Evolutionary conservation across 345 rosid genomes (phyloP).

Genomic region (Viola odorata): DNA sequence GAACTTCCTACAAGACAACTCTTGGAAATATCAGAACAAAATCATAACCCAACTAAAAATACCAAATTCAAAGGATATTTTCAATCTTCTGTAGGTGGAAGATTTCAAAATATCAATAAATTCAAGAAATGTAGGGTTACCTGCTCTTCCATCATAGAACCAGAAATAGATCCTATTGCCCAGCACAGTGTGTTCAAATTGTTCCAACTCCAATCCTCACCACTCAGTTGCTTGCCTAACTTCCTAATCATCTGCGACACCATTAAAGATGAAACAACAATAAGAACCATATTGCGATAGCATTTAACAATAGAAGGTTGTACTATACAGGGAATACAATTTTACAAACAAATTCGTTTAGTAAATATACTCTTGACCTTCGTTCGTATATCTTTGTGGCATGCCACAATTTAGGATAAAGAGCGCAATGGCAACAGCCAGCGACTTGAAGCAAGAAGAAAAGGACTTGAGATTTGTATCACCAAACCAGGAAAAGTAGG

Average conservation of each 20-base stretch:
- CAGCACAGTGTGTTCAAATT: constrained; percentile 92
- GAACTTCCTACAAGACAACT: too few relatives aligned
- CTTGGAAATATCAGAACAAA: background rate
- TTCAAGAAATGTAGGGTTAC: constrained; percentile 33
- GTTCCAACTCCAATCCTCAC: constrained; percentile 99
- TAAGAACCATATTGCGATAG: constrained; percentile 1
- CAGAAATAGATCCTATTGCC: constrained; percentile 99
- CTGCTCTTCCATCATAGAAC: constrained; percentile 99
- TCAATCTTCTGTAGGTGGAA: background rate
- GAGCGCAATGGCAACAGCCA: too few relatives aligned
- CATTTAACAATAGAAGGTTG: too few relatives aligned
- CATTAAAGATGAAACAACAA: constrained; percentile 4
- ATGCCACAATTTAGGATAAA: too few relatives aligned
- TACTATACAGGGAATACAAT: too few relatives aligned
- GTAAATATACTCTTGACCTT: too few relatives aligned
- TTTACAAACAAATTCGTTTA: too few relatives aligned
- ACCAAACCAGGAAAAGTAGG: too few relatives aligned
- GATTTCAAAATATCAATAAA: background rate
- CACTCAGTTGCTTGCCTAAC: constrained; percentile 84
- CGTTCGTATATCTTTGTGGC: too few relatives aligned
- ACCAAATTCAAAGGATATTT: too few relatives aligned
- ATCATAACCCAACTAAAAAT: background rate
- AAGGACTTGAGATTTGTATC: too few relatives aligned
- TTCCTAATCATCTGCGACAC: constrained; percentile 83
- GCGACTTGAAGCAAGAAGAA: too few relatives aligned